phyloP scores from a whole-genome alignment of 225 moss, liverwort and hornwort species.

The Sphagnum tenellum region DNA sequence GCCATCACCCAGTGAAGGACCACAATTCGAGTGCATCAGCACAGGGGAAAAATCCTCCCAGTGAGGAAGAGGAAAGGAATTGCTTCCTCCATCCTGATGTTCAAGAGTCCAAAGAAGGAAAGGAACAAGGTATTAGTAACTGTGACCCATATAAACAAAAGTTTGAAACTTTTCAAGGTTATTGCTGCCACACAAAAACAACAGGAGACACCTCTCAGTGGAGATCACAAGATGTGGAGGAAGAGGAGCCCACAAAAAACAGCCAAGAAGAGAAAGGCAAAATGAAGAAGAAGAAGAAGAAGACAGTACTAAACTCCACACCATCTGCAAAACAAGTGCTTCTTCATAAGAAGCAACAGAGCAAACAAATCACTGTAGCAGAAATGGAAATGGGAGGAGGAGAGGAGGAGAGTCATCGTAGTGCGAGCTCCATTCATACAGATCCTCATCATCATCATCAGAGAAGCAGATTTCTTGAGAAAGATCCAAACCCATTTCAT shows the following conservation, averaged over 20 bases:
- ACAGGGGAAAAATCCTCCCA: background rate
- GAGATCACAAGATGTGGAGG: too few species aligned
- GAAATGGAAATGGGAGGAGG: background rate
- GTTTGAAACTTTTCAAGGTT: too few species aligned
- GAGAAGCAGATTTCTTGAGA: slow-evolving; percentile 5
- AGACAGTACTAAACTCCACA: background rate
- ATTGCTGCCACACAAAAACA: too few species aligned
- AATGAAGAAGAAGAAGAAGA: slow-evolving; percentile 4
- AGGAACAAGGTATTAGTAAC: too few species aligned
- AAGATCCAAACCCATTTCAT: slow-evolving; percentile 4
- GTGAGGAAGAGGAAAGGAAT: background rate
- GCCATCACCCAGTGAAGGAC: background rate
- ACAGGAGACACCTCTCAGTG: too few species aligned
- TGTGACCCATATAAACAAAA: too few species aligned
- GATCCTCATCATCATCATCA: slow-evolving; percentile 12
- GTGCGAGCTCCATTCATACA: slow-evolving; percentile 8
- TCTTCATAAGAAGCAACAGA: background rate
- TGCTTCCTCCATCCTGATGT: background rate
- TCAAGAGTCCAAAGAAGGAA: too few species aligned
- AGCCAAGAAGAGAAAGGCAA: slow-evolving; percentile 4
- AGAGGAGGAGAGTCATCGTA: background rate
- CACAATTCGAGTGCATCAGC: background rate
- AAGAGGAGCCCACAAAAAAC: slow-evolving; percentile 1
- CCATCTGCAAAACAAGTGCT: background rate
- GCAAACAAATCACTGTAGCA: background rate